Percentiles rank a stretch among this genome's conserved stretches.
Conservation (phyloP, 768 basidiomycete species). For the Russula abietina region DNA sequence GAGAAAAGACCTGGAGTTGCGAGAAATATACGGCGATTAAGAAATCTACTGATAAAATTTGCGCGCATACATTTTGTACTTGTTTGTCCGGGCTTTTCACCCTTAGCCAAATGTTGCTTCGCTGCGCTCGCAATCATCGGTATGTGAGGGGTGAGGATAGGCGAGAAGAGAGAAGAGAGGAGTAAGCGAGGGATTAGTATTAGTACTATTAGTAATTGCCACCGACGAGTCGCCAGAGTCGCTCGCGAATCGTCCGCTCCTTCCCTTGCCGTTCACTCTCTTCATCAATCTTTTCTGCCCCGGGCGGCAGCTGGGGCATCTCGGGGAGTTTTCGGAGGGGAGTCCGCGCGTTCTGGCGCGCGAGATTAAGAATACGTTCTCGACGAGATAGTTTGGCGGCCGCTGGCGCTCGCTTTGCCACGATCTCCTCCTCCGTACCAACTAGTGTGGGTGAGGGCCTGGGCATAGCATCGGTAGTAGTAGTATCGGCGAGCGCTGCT, state of each 20-base stretch:
- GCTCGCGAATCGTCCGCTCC: conserved; percentile 20
- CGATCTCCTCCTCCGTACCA: neutral
- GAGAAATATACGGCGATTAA: too few relatives aligned
- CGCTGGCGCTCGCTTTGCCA: too few relatives aligned
- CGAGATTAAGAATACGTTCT: conserved; percentile 20
- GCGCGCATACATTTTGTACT: too few relatives aligned
- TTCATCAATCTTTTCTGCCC: neutral
- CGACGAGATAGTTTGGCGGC: conserved; percentile 15
- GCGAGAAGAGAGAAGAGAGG: neutral
- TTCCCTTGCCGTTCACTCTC: conserved; percentile 14
- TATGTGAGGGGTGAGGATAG: neutral
- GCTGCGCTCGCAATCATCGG: too few relatives aligned
- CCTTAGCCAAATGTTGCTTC: too few relatives aligned
- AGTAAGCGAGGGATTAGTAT: neutral
- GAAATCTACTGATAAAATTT: too few relatives aligned
- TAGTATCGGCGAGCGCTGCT: too few relatives aligned
- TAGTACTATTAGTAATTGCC: too few relatives aligned
- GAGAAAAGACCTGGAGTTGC: too few relatives aligned
- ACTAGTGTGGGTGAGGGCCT: neutral
- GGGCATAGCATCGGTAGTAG: neutral
- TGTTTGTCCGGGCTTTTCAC: too few relatives aligned
- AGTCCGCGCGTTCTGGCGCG: conserved; percentile 21
- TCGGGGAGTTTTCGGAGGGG: conserved; percentile 13
- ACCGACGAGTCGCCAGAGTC: conserved; percentile 22
- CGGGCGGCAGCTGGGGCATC: neutral